Base-by-base conservation (phyloP, 2,329 filamentous ascomycete species). In the Sarocladium oryzae region DNA sequence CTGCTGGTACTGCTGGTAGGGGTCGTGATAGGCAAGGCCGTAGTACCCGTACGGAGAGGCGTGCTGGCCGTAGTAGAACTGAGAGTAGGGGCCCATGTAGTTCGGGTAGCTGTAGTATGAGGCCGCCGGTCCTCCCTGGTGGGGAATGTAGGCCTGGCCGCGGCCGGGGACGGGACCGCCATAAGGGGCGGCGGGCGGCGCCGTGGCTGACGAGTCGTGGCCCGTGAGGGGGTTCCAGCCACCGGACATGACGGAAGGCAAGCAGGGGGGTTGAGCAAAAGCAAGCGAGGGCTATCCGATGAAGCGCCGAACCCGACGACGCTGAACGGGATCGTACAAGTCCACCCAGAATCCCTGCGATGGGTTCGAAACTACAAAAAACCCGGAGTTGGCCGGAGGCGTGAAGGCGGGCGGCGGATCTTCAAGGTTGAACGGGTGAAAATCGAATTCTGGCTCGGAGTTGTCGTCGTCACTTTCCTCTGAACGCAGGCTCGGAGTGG, bases 141-240 rank as follows among this genome's bases (percentile, higher is more conserved):
- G 61, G 32, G 65, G 65, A 32, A 70, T 66, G 51, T 69, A 71
- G 16, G 69, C 58, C 52, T 72, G 67, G 52, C 66, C 66, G 43
- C 65, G 67, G 18, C 58, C 53, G 2, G 65, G 66, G 21, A 66
- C 32, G 15, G 68, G 63, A 13, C 58, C 63, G 18, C 67, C 65
- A 28, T 54, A 59, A 3, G 68, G 68, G 28, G 68, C 60, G 51
- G 60, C 60, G 13, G 59, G 57, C 4, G 69, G 69, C 1, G 63
- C 63, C 32, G 53, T 46, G 18, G 62, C 62, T 10, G 60, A 56
- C n/a, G 60, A 52, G 54, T 74, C 71, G 15, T 68, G 68, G 18
- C 71, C 64, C 30, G 64, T 63, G 13, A 67, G 52, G 4, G 69
- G 69, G 52, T 73, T 72, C 67, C 68, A 70, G 33, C 68, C 68